Percentiles rank a stretch among this genome's conserved stretches.
Conservation (phyloP, 2,329 filamentous ascomycete species). For the Clonostachys rhizophaga region DNA sequence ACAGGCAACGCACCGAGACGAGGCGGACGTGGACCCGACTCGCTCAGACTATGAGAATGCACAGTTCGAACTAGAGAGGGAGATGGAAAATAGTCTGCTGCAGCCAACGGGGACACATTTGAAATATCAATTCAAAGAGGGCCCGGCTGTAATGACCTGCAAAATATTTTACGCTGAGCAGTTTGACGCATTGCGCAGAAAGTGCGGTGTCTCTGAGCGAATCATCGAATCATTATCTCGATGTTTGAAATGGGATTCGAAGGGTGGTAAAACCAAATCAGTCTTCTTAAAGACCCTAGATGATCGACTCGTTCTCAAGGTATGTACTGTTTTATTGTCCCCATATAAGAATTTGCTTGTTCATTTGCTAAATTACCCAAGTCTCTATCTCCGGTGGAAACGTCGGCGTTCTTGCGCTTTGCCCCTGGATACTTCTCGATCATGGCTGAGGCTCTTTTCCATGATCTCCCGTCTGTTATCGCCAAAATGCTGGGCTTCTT, state of each 20-base stretch:
- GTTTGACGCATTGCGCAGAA: slow-evolving; percentile 88
- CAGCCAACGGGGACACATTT: slow-evolving; percentile 86
- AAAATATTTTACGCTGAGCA: slow-evolving; percentile 99
- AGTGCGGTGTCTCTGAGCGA: slow-evolving; percentile 88
- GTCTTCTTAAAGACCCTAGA: slow-evolving; percentile 96
- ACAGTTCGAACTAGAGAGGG: slow-evolving; percentile 28
- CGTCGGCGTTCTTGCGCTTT: slow-evolving; percentile 89
- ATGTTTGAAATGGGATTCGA: slow-evolving; percentile 96
- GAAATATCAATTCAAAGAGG: slow-evolving; percentile 92
- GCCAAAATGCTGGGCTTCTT: slow-evolving; percentile 99
- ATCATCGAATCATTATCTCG: slow-evolving; percentile 93
- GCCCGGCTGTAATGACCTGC: slow-evolving; percentile 91
- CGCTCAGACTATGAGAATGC: slow-evolving; percentile 29
- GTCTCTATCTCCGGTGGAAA: slow-evolving; percentile 85
- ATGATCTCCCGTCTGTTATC: slow-evolving; percentile 91
- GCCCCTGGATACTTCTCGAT: slow-evolving; percentile 96
- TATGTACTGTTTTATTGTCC: too few relatives aligned
- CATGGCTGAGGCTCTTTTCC: slow-evolving; percentile 94
- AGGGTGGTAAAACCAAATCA: slow-evolving; percentile 95
- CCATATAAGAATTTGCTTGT: too few relatives aligned
- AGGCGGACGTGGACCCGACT: slow-evolving; percentile 31
- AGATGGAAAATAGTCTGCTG: slow-evolving; percentile 80
- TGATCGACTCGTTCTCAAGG: slow-evolving; percentile 74
- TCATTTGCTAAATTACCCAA: slow-evolving; percentile 36
- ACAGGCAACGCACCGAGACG: slow-evolving; percentile 30